phyloP scores from a whole-genome alignment of 257 asterid species.

The Plantago elongata region DNA sequence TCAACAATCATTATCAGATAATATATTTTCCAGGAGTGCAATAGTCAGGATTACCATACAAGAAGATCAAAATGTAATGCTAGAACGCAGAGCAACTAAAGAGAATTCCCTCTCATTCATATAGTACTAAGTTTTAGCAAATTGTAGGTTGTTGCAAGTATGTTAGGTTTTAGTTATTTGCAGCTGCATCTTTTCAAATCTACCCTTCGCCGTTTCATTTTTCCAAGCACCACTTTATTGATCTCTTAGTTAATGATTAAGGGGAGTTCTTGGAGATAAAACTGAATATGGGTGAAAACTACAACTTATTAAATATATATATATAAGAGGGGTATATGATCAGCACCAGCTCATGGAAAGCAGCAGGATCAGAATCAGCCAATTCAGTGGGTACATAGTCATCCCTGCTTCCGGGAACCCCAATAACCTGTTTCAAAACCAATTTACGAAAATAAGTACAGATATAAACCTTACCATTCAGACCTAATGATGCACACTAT shows the following conservation, averaged over 20 bases:
- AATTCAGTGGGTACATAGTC: constrained; percentile 42
- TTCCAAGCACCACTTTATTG: too few relatives aligned
- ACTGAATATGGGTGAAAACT: too few relatives aligned
- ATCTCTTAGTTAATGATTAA: too few relatives aligned
- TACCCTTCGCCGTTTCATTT: too few relatives aligned
- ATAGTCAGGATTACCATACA: too few relatives aligned
- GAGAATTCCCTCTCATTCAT: too few relatives aligned
- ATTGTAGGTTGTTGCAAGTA: too few relatives aligned
- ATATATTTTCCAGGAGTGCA: neutral
- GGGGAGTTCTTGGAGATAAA: too few relatives aligned
- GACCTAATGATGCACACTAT: neutral
- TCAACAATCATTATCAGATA: neutral
- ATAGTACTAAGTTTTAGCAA: too few relatives aligned
- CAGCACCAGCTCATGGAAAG: constrained; percentile 71
- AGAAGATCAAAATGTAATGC: neutral
- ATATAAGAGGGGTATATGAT: neutral
- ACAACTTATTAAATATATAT: neutral
- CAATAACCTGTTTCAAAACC: constrained; percentile 45
- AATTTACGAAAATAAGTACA: neutral
- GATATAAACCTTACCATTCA: neutral
- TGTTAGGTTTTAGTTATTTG: too few relatives aligned
- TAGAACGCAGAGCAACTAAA: neutral
- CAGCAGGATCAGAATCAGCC: constrained; percentile 71
- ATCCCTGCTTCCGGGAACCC: constrained; percentile 50
- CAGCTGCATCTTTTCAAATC: too few relatives aligned